Evolutionary conservation across 192 early-diverging fungal species (phyloP), one percentile per base, ranked within the genome.

Genomic region (Podila clonocystis): DNA sequence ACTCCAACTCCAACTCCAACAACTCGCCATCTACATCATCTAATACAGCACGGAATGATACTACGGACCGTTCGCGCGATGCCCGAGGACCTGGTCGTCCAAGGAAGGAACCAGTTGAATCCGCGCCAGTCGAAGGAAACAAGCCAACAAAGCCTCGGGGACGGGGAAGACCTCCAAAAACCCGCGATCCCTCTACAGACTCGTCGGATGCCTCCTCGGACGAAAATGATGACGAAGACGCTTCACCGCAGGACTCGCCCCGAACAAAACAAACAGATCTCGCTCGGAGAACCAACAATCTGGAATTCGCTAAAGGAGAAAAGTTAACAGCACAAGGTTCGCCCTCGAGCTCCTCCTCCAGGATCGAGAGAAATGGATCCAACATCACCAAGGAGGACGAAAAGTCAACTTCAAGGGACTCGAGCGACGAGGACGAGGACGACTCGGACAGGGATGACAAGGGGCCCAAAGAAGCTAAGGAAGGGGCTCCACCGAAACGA

Each of bases 381-480:
- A 55, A 22, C n/a, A 55, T 20, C 8, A 26, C 5, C 52, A 55
- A 26, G 7, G 52, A 55, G 4, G 52, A 55, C 52, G 24, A 24
- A 17, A 55, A 55, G 8, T 9, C 20, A 55, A 28, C 26, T n/a
- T 59, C 50, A 13, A 65, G 17, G 12, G 60, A 57, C 22, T 29
- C 36, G 17, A 72, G 55, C 61, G 69, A 72, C n/a, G 71, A 80
- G 6, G 70, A 58, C 29, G 62, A 63, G 4, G 45, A 15, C 3
- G 77, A 22, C 7, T 73, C 77, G 24, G 70, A 66, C 22, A 68
- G 33, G 19, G 67, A 70, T 0, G 76, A 72, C 11, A 50, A 61
- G 24, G n/a, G 24, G n/a, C 17, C 52, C 52, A 80, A 72, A 57
- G 62, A 45, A 30, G 45, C 24, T 48, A 50, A 65, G 19, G 58